A percentile compares a stretch with the other conserved stretches of the same genome.
Evolutionary conservation across 495 filamentous ascomycete genomes (phyloP).

Genomic region (Talaromyces ruber): DNA sequence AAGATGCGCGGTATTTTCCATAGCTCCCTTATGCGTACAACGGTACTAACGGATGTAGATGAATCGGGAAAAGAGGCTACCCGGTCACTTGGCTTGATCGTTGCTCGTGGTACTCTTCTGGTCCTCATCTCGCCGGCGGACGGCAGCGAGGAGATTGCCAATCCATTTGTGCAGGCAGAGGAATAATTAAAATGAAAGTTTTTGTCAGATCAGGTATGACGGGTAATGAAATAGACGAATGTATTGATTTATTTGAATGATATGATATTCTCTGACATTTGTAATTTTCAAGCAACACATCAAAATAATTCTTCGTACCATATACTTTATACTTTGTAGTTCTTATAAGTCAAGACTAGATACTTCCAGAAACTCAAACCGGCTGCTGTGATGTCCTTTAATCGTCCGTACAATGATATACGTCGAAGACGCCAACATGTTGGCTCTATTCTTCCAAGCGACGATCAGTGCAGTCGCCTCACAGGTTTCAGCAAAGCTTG

Average conservation of each 20-base stretch:
- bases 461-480: constrained; percentile 36
- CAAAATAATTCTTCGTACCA: background rate
- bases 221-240: background rate
- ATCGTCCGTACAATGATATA: background rate
- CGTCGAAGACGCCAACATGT: no score
- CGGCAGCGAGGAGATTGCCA: constrained; percentile 90
- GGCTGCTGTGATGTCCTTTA: background rate
- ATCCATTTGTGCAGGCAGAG: constrained; percentile 75
- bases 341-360: background rate
- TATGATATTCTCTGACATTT: background rate
- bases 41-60: constrained; percentile 40
- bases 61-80: constrained; percentile 85
- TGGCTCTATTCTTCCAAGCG: no score
- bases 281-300: background rate
- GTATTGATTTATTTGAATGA: background rate
- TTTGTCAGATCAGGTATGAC: background rate
- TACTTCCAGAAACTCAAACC: background rate
- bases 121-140: constrained; percentile 88
- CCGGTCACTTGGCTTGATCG: constrained; percentile 78
- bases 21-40: constrained; percentile 2
- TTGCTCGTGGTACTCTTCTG: constrained; percentile 85
- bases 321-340: background rate
- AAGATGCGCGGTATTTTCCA: constrained; percentile 61
- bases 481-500: constrained; percentile 60
- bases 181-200: constrained; percentile 29